Conservation (phyloP, 805 yeast species). For the Zygoascus tannicola region DNA sequence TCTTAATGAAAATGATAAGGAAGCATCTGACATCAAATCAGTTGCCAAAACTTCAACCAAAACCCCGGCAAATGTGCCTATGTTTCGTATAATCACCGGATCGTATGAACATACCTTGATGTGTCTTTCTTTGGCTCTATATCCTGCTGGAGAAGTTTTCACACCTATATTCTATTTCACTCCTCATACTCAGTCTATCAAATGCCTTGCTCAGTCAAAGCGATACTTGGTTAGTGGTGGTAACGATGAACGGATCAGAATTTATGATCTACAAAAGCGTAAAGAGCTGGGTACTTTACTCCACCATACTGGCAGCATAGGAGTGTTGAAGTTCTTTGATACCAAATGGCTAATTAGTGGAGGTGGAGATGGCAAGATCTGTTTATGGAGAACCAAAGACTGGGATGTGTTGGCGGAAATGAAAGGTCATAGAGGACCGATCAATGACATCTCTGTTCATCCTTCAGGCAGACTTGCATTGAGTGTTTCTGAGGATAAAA, state of each 20-base stretch:
- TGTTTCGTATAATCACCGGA: slow-evolving; percentile 75
- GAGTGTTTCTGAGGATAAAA: slow-evolving; percentile 76
- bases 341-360: slow-evolving; percentile 82
- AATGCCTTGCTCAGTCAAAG: slow-evolving; percentile 71
- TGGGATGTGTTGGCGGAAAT: slow-evolving; percentile 88
- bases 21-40: background rate
- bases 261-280: slow-evolving; percentile 87
- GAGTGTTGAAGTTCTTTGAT: slow-evolving; percentile 52
- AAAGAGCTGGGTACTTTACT: slow-evolving; percentile 86
- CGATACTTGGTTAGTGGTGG: slow-evolving; percentile 88
- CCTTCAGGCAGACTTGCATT: slow-evolving; percentile 85
- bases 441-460: slow-evolving; percentile 81
- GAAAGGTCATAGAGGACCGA: slow-evolving; percentile 80
- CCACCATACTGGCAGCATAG: slow-evolving; percentile 83
- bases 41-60: background rate
- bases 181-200: slow-evolving; percentile 84
- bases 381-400: slow-evolving; percentile 92
- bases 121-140: slow-evolving; percentile 68
- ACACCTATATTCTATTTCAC: slow-evolving; percentile 94
- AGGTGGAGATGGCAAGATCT: slow-evolving; percentile 80
- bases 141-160: slow-evolving; percentile 41
- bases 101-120: slow-evolving; percentile 90
- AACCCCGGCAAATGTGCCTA: background rate
- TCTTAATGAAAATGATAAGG: background rate
- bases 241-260: slow-evolving; percentile 90